A percentile compares a stretch with the other conserved stretches of the same genome.
Evolutionary conservation across 2,329 filamentous ascomycete species (phyloP).

Genomic region (Elsinoe batatas): DNA sequence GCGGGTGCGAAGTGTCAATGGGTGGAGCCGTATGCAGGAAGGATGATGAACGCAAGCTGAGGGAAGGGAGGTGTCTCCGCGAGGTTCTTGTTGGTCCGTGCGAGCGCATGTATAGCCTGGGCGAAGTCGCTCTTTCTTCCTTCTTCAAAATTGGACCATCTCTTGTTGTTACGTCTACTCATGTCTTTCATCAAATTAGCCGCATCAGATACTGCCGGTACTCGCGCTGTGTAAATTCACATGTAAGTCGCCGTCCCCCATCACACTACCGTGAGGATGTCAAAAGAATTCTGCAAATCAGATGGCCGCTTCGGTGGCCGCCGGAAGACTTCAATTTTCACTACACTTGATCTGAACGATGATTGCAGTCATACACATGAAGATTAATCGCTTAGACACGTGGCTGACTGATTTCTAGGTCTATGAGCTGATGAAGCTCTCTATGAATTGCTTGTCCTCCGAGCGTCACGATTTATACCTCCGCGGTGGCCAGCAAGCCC

Average conservation of each 20-base stretch:
- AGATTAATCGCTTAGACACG: too few relatives aligned
- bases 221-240: too few relatives aligned
- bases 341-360: conserved; percentile 14
- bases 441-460: too few relatives aligned
- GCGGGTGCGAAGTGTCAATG: background rate
- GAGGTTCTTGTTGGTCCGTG: background rate
- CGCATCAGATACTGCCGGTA: too few relatives aligned
- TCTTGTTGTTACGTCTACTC: too few relatives aligned
- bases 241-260: background rate
- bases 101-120: background rate
- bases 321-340: conserved; percentile 13
- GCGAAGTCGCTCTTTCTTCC: background rate
- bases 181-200: too few relatives aligned
- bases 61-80: background rate
- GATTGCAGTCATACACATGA: too few relatives aligned
- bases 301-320: conserved; percentile 12
- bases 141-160: too few relatives aligned
- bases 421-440: too few relatives aligned
- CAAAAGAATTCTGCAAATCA: conserved; percentile 15
- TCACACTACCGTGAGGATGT: conserved; percentile 1
- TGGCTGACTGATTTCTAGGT: too few relatives aligned
- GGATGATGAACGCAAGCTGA: too few relatives aligned
- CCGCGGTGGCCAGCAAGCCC: conserved; percentile 22
- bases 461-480: background rate
- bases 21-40: too few relatives aligned